Evolutionary conservation across 2,329 filamentous ascomycete genomes (phyloP), one percentile per base, ranked within the genome.

Genomic region (Cadophora luteo-olivacea): DNA sequence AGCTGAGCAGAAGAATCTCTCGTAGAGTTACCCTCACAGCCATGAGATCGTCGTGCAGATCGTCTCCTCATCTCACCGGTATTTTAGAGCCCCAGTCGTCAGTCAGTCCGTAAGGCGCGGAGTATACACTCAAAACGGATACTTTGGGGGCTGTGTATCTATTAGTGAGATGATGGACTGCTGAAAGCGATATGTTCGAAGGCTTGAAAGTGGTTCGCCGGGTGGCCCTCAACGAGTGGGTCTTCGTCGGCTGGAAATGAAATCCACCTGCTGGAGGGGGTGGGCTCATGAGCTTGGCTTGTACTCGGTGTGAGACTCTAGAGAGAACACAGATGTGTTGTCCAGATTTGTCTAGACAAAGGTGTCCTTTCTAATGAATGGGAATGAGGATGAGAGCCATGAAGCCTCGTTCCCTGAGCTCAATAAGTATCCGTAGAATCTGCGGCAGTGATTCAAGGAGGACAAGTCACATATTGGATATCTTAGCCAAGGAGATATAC

Each of bases 101-200:
- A 49, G 45, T 49, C 45, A 19, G 19, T 49, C 45, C 45, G 45
- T 38, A 32, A 41, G 32, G 19, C 7, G 11, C 9, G 19, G 33
- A 58, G n/a, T 24, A 24, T n/a, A 24, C 14, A 3, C n/a, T 38
- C 38, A 8, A 24, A 29, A 5, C 3, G 5, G 3, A 29, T 38
- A 58, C 16, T 36, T 58, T 58, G 55, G 4, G 25, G 55, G 55
- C 55, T 58, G 55, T 58, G 55, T 38, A 14, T 38, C 29, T 38
- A 9, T 3, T 11, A 38, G 45, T 41, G 33, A 12, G 16, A 14
- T 58, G 2, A 24, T 5, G 16, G 24, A 16, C 5, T 24, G 12
- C 19, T 3, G 8, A 12, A 5, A 38, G 14, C 1, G 55, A 8
- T 24, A 19, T 41, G 24, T 32, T 58, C 12, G n/a, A 38, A 38